Conservation (phyloP, 257 asterid genomes). For the Solanum etuberosum region DNA sequence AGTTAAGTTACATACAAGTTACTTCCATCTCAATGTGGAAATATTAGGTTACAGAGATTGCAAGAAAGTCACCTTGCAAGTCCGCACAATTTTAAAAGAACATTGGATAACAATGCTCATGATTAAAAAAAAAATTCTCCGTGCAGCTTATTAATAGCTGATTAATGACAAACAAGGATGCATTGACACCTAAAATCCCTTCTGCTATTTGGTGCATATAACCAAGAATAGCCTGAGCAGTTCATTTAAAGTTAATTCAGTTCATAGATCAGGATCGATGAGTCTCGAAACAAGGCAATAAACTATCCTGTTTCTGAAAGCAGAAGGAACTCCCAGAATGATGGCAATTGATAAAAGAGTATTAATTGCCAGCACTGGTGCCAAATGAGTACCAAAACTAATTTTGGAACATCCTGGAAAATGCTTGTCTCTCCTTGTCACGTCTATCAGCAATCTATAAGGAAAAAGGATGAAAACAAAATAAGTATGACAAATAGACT, state of each 20-base stretch:
- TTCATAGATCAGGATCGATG: not conserved
- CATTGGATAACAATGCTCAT: not conserved
- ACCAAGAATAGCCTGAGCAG: constrained; percentile 1
- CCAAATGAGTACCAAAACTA: constrained; percentile 14
- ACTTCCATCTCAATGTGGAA: not conserved
- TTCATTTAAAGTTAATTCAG: not conserved
- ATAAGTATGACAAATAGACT: not conserved
- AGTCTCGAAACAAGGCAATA: not conserved
- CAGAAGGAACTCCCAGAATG: not conserved
- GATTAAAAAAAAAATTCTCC: too few relatives aligned
- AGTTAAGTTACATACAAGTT: not conserved
- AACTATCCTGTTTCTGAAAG: not conserved
- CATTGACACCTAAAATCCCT: not conserved
- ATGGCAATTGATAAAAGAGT: not conserved
- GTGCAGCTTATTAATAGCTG: not conserved
- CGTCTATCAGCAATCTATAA: constrained; percentile 68
- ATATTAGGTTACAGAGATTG: not conserved
- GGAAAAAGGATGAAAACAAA: not conserved
- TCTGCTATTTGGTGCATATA: not conserved
- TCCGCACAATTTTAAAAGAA: not conserved
- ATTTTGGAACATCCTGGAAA: constrained; percentile 59
- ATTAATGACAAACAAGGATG: not conserved
- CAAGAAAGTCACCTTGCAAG: not conserved
- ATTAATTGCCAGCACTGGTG: not conserved
- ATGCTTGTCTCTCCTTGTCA: constrained; percentile 67